These are phyloP conservation scores for Wallacemonas rigidus DNA, from an alignment of 208 protist genomes.

Conservation along the genomic window DNA sequence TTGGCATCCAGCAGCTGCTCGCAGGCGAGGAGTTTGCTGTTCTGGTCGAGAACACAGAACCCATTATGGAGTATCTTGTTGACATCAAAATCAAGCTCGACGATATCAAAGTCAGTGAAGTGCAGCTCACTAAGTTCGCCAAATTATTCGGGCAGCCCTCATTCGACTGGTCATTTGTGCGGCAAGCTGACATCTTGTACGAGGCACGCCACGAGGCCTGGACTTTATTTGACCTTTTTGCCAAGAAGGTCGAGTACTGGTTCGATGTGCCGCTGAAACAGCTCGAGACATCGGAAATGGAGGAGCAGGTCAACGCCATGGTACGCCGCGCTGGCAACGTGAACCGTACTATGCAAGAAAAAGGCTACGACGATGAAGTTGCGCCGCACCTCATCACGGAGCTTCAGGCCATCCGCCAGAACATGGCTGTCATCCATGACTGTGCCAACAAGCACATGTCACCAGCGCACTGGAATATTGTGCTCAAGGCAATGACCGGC, in stretches of 20 bases:
- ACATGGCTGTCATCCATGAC: slow-evolving; percentile 91
- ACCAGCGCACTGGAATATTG: slow-evolving; percentile 85
- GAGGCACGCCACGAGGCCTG: slow-evolving; percentile 79
- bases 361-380: slow-evolving; percentile 86
- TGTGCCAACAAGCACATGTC: slow-evolving; percentile 94
- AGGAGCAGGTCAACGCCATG: slow-evolving; percentile 86
- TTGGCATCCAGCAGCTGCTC: slow-evolving; percentile 83
- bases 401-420: slow-evolving; percentile 70
- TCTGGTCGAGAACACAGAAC: slow-evolving; percentile 78
- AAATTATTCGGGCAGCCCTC: slow-evolving; percentile 77
- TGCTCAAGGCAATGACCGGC: slow-evolving; percentile 91
- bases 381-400: slow-evolving; percentile 75
- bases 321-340: slow-evolving; percentile 63
- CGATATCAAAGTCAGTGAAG: slow-evolving; percentile 72
- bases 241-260: slow-evolving; percentile 85
- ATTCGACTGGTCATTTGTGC: slow-evolving; percentile 85
- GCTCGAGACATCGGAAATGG: slow-evolving; percentile 82
- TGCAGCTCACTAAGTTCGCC: slow-evolving; percentile 80
- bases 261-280: slow-evolving; percentile 81
- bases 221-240: slow-evolving; percentile 79
- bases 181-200: slow-evolving; percentile 58
- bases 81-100: slow-evolving; percentile 78
- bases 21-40: slow-evolving; percentile 84
- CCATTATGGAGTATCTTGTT: slow-evolving; percentile 83
- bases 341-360: slow-evolving; percentile 77